A percentile compares a stretch with the other conserved stretches of the same genome.
Conservation (phyloP, 805 yeast genomes). For the Pichia paraexigua region DNA sequence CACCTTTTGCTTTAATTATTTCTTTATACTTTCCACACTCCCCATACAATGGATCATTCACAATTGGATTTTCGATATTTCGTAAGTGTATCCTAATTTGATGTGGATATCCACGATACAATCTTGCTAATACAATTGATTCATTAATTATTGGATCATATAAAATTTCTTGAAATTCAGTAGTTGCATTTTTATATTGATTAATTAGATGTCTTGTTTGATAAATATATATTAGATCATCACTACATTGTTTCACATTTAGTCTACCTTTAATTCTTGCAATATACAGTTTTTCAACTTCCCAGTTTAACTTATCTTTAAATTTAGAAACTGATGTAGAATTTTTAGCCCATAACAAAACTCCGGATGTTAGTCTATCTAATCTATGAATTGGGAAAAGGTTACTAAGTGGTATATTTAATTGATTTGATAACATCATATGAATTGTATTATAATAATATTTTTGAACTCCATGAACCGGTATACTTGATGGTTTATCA, state of each 20-base stretch:
- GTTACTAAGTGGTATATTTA: background rate
- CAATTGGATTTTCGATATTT: constrained; percentile 32
- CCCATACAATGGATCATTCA: constrained; percentile 26
- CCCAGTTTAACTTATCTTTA: constrained; percentile 14
- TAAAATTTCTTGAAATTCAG: constrained; percentile 13
- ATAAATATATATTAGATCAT: constrained; percentile 29
- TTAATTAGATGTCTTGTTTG: constrained; percentile 16
- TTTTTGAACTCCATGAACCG: constrained; percentile 44
- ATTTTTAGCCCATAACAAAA: constrained; percentile 36
- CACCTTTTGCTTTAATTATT: constrained; percentile 2
- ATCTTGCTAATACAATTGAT: constrained; percentile 37
- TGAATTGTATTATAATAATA: constrained; percentile 37
- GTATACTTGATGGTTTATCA: constrained; percentile 43
- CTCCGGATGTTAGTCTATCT: constrained; percentile 46
- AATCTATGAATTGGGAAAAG: constrained; percentile 38
- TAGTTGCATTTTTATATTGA: constrained; percentile 15
- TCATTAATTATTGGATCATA: constrained; percentile 25
- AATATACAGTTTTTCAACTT: constrained; percentile 31
- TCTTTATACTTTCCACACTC: constrained; percentile 12
- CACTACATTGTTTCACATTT: constrained; percentile 27
- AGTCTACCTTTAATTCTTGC: constrained; percentile 37
- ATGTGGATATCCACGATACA: constrained; percentile 44
- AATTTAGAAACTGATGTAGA: constrained; percentile 20
- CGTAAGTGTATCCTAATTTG: constrained; percentile 48
- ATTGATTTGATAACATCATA: constrained; percentile 33